phyloP scores from a whole-genome alignment of 2,329 filamentous ascomycete genomes.

The Elsinoe batatas region DNA sequence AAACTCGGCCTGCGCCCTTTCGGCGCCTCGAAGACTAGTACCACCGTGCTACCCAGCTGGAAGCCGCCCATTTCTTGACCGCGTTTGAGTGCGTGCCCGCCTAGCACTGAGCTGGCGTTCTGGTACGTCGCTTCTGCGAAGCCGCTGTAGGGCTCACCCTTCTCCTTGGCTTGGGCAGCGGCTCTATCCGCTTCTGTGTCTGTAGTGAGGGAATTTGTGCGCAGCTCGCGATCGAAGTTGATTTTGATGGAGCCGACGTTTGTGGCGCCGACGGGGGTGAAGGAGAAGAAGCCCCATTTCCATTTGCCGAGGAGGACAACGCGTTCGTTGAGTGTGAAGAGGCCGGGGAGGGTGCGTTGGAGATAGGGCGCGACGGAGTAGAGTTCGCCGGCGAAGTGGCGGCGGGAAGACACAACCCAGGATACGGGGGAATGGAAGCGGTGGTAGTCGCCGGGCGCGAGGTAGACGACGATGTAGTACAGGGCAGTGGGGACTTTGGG shows the following conservation, averaged over 20 bases:
- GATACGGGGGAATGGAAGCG: constrained; percentile 91
- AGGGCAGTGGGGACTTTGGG: constrained; percentile 51
- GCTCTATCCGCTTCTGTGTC: constrained; percentile 85
- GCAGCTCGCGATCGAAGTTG: constrained; percentile 91
- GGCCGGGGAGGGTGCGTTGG: constrained; percentile 79
- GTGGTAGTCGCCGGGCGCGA: constrained; percentile 96
- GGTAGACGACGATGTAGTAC: constrained; percentile 91
- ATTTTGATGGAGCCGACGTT: constrained; percentile 95
- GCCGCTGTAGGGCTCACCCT: constrained; percentile 77
- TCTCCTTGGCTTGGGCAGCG: constrained; percentile 63
- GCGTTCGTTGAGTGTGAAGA: constrained; percentile 94
- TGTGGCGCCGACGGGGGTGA: constrained; percentile 89
- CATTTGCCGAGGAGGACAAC: constrained; percentile 88
- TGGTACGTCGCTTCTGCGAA: constrained; percentile 88
- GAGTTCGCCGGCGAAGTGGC: constrained; percentile 95
- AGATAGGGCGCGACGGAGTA: constrained; percentile 93
- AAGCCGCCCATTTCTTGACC: constrained; percentile 99
- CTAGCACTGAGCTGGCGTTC: constrained; percentile 63
- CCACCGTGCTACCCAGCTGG: constrained; percentile 87
- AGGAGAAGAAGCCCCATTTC: constrained; percentile 96
- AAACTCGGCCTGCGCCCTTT: constrained; percentile 47
- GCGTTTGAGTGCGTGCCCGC: constrained; percentile 70
- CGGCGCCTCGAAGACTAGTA: constrained; percentile 92
- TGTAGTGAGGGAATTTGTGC: constrained; percentile 83
- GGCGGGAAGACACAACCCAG: constrained; percentile 88